A percentile compares a stretch with the other conserved stretches of the same genome.
Conservation (phyloP, 371 early-diverging fungal species). For the Mortierella sp. region DNA sequence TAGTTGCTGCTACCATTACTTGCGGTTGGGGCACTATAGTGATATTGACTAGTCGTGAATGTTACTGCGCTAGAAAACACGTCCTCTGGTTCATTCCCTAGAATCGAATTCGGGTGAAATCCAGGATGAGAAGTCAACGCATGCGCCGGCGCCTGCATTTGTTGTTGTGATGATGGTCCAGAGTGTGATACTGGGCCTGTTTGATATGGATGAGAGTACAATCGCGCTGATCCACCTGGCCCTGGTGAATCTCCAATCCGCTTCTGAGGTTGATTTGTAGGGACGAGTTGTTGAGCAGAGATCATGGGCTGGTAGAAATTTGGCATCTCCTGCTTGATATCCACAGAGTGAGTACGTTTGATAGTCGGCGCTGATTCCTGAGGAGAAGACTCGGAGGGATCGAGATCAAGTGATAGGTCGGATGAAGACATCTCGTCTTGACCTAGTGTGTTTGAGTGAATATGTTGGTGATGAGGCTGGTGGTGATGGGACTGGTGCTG, state of each 20-base stretch:
- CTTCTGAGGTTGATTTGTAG: slow-evolving; percentile 19
- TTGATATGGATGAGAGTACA: slow-evolving; percentile 28
- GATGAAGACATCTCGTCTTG: slow-evolving; percentile 25
- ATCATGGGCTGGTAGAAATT: slow-evolving; percentile 33
- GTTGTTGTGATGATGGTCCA: slow-evolving; percentile 18
- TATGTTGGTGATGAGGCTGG: slow-evolving; percentile 29
- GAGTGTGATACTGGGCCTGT: slow-evolving; percentile 5
- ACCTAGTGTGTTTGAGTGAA: slow-evolving; percentile 13
- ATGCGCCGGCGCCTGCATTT: slow-evolving; percentile 13
- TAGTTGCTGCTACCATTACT: slow-evolving; percentile 17
- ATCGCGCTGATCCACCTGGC: slow-evolving; percentile 1
- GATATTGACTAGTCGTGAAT: slow-evolving; percentile 19
- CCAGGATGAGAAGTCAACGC: slow-evolving; percentile 14
- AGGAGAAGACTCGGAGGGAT: slow-evolving; percentile 23
- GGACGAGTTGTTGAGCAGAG: slow-evolving; percentile 17
- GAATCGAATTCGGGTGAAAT: slow-evolving; percentile 16
- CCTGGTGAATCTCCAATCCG: slow-evolving; percentile 36
- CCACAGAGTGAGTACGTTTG: slow-evolving; percentile 36
- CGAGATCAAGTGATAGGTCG: slow-evolving; percentile 25
- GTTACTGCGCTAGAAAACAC: slow-evolving; percentile 21
- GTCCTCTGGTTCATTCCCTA: slow-evolving; percentile 27
- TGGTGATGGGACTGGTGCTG: slow-evolving; percentile 17
- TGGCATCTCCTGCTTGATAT: slow-evolving; percentile 44
- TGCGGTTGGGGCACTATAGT: slow-evolving; percentile 16
- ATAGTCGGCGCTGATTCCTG: slow-evolving; percentile 20